A percentile compares a stretch with the other conserved stretches of the same genome.
Evolutionary conservation across 2,329 filamentous ascomycete genomes (phyloP).

Genomic region (Paracorniculantispora psalliotae): DNA sequence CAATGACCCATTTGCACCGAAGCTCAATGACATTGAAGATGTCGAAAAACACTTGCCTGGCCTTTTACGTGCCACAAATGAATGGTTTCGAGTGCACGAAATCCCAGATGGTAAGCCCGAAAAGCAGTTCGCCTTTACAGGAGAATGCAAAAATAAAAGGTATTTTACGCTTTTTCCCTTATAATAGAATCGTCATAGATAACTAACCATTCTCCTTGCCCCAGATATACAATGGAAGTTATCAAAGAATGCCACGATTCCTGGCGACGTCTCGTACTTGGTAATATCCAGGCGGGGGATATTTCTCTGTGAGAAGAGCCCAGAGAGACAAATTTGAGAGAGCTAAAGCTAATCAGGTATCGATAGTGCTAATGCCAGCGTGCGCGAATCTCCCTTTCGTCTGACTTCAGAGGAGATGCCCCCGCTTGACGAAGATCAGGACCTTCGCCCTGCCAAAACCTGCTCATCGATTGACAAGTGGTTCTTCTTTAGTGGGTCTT

Average conservation of each 20-base stretch:
- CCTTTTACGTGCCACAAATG: background rate
- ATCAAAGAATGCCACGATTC: background rate
- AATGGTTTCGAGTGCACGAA: background rate
- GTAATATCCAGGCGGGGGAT: background rate
- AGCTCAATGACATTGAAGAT: background rate
- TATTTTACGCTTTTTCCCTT: background rate
- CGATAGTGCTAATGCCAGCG: background rate
- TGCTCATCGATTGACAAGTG: background rate
- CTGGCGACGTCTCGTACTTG: background rate
- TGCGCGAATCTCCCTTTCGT: background rate
- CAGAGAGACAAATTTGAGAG: too few species aligned
- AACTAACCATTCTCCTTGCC: background rate
- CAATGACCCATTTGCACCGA: slow-evolving; percentile 18
- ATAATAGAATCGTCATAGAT: background rate
- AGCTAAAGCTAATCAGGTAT: background rate
- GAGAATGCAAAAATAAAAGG: background rate
- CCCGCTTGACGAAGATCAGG: background rate
- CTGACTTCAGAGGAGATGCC: background rate
- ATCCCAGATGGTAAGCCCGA: background rate
- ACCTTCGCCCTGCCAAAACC: background rate
- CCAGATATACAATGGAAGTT: background rate
- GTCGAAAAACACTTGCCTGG: slow-evolving; percentile 76
- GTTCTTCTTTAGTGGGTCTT: background rate
- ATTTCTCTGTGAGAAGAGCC: background rate
- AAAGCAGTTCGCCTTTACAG: background rate